Conservation (phyloP, 768 basidiomycete species). For the Termitomyces sp. region DNA sequence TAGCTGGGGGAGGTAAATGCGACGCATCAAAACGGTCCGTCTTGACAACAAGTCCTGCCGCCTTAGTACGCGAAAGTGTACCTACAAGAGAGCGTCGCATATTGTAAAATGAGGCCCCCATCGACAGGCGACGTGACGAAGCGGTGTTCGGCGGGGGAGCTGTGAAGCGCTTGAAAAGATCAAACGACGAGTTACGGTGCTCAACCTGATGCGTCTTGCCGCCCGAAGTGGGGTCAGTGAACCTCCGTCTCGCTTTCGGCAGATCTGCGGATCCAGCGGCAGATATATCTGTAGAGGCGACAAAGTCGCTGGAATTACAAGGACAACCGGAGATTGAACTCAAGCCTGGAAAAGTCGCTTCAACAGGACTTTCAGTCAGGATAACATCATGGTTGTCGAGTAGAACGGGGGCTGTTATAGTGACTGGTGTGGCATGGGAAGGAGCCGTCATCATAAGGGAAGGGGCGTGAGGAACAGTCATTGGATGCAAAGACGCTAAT, state of each 20-base stretch:
- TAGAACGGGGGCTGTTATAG: conserved; percentile 2
- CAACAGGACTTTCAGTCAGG: conserved; percentile 37
- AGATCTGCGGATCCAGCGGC: not conserved
- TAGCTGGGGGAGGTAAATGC: conserved; percentile 25
- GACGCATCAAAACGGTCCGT: conserved; percentile 27
- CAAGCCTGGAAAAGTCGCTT: conserved; percentile 16
- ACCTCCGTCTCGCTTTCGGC: conserved; percentile 11
- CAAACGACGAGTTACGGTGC: conserved; percentile 31
- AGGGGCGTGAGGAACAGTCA: conserved; percentile 26
- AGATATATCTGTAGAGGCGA: not conserved
- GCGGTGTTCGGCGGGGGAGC: conserved; percentile 16
- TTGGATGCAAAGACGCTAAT: conserved; percentile 23
- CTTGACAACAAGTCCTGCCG: conserved; percentile 14
- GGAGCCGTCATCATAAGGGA: conserved; percentile 26
- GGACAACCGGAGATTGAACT: conserved; percentile 12
- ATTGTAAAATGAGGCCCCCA: conserved; percentile 38
- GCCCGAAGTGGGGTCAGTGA: conserved; percentile 13
- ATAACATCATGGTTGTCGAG: conserved; percentile 21
- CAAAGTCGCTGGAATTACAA: conserved; percentile 11
- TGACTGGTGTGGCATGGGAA: conserved; percentile 17
- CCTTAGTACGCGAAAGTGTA: conserved; percentile 24
- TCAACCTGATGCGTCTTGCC: conserved; percentile 9
- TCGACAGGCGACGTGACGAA: conserved; percentile 19
- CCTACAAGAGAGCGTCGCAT: conserved; percentile 45
- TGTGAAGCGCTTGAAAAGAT: conserved; percentile 32